Evolutionary conservation across 768 basidiomycete genomes (phyloP).

Genomic region (Paxillus involutus): DNA sequence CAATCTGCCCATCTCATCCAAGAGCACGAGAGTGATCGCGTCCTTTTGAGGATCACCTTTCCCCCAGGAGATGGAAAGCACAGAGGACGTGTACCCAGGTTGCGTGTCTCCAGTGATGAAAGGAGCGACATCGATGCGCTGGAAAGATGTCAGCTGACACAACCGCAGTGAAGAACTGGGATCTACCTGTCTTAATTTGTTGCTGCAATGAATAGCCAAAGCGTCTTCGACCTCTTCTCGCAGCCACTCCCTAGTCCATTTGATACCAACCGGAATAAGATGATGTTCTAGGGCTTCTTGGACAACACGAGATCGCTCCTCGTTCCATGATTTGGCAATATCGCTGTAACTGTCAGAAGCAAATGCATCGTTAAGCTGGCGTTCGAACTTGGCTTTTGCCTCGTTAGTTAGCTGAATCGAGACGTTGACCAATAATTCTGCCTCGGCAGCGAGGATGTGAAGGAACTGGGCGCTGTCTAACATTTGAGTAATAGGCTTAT

Average conservation of each 20-base stretch:
- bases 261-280: slow-evolving; percentile 81
- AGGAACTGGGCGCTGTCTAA: slow-evolving; percentile 77
- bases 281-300: slow-evolving; percentile 77
- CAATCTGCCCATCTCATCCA: slow-evolving; percentile 87
- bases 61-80: slow-evolving; percentile 92
- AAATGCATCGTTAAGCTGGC: slow-evolving; percentile 77
- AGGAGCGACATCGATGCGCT: slow-evolving; percentile 86
- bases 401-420: slow-evolving; percentile 65
- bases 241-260: slow-evolving; percentile 88
- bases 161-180: not conserved
- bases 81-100: slow-evolving; percentile 69
- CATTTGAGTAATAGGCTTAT: slow-evolving; percentile 76
- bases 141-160: slow-evolving; percentile 14
- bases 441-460: slow-evolving; percentile 87
- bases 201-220: slow-evolving; percentile 66
- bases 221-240: slow-evolving; percentile 89
- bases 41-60: slow-evolving; percentile 94
- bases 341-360: slow-evolving; percentile 83
- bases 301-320: slow-evolving; percentile 74
- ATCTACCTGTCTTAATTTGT: slow-evolving; percentile 68
- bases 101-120: slow-evolving; percentile 62
- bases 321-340: slow-evolving; percentile 89
- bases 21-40: slow-evolving; percentile 77
- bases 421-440: slow-evolving; percentile 82
- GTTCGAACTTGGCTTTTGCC: slow-evolving; percentile 66